Evolutionary conservation across 2,329 filamentous ascomycete species (phyloP), one percentile per base, ranked within the genome.

Genomic region (Herpomyces periplanetae): DNA sequence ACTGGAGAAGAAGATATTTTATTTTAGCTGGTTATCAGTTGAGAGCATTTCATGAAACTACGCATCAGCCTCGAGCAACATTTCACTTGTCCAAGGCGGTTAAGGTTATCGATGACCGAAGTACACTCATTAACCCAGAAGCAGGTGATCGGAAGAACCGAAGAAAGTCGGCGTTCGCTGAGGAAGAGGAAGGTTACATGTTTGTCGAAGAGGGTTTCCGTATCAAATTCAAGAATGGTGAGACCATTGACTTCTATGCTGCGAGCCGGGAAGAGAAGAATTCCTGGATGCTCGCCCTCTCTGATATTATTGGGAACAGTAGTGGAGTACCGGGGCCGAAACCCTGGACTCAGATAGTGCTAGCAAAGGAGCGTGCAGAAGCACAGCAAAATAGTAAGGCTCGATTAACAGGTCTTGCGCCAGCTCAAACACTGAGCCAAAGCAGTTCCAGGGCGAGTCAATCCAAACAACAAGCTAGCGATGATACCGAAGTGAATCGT

Each of bases 141-240:
- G 34, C 35, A 33, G 68, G 61, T 1, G 58, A 51, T 7, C 63
- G 61, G 22, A 65, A 59, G 34, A 53, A 52, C 26, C 63, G 80
- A 16, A 63, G 80, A 21, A 71, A 84, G 37, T 88, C 73, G 13
- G 80, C 68, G 5, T 96, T 96, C 37, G 73, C 75, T 2, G 80
- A 91, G 38, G 80, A 96, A 27, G 80, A 96, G 40, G 80, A 96
- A 35, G 80, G 80, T 16, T 96, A 96, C 45, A 87, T 88, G 65
- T 96, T 96, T 36, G 75, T 96, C 20, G 80, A 96, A 38, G 80
- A 96, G 36, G 80, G 80, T 2, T 96, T 96, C 60, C 68, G 80
- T 15, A 85, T 96, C 35, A 69, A 75, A 22, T 96, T 96, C 41
- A 84, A 68, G 35, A 96, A 96, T 32, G 80, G 80, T 25, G 80